Conservation (phyloP, 768 basidiomycete genomes). For the Fomitopsis pulvina region DNA sequence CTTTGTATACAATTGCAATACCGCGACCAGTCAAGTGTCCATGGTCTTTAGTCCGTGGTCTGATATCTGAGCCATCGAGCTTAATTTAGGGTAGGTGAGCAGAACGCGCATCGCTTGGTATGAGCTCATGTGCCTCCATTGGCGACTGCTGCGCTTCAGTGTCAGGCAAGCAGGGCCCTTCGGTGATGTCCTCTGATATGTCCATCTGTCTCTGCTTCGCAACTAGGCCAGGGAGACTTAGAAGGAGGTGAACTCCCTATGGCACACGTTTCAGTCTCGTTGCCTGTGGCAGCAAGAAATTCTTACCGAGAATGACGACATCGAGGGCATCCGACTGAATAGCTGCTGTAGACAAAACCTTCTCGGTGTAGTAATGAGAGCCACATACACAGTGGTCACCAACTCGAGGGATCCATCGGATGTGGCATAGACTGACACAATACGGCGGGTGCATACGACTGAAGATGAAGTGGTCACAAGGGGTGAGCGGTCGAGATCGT, state of each 20-base stretch:
- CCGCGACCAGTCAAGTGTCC: too few relatives aligned
- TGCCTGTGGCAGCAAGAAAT: background rate
- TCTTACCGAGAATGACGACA: slow-evolving; percentile 16
- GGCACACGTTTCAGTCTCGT: background rate
- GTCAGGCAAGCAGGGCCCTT: background rate
- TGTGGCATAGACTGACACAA: background rate
- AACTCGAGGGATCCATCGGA: background rate
- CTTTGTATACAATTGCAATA: too few relatives aligned
- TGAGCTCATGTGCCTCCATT: background rate
- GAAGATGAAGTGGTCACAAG: too few relatives aligned
- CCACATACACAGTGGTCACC: slow-evolving; percentile 4
- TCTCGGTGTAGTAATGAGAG: background rate
- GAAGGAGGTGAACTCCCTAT: slow-evolving; percentile 17
- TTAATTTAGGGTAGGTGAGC: too few relatives aligned
- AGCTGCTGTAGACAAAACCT: background rate
- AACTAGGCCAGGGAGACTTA: slow-evolving; percentile 14
- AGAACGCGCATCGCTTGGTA: background rate
- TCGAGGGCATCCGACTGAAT: slow-evolving; percentile 14
- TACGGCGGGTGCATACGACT: slow-evolving; percentile 8
- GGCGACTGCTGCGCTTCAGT: background rate
- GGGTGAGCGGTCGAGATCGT: too few relatives aligned
- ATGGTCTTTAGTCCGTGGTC: background rate
- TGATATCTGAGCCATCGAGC: too few relatives aligned
- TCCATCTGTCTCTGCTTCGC: slow-evolving; percentile 9
- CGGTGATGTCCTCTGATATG: background rate